Base-by-base conservation (phyloP, 2,329 filamentous ascomycete species). In the Pyricularia sp. region DNA sequence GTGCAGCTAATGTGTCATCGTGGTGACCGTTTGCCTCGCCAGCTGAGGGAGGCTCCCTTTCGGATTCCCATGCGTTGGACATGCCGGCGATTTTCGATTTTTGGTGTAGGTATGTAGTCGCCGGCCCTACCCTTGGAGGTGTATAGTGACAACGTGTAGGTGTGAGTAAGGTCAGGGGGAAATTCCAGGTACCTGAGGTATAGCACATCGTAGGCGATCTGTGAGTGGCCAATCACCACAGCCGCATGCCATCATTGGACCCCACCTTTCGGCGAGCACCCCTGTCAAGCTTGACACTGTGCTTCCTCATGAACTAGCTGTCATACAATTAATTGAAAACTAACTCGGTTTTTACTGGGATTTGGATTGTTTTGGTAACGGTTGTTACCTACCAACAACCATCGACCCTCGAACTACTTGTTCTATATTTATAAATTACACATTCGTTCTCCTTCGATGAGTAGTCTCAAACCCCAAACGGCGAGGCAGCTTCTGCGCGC, bases 51-150 rank as follows among this genome's bases (percentile, higher is more conserved):
- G 65, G 36, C 7, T 67, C 65, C 25, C 11, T n/a, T 26, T 50
- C 20, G 26, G 65, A 67, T 67, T 58, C 65, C 65, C 65, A 67
- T 17, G 33, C 65, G 26, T 50, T 58, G 36, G 65, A 67, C 65
- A 67, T 67, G 65, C 65, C 65, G 42, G 65, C 59, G 59, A 30
- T 63, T 20, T 63, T 63, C 28, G 25, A 30, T 30, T 28, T 50
- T 28, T 11, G 26, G 25, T 17, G 14, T 28, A 63, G 25, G 59
- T 28, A 30, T 63, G 59, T 14, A 17, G 59, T 30, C 26, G 59
- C 59, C 59, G 59, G 59, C 59, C 23, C 23, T 63, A 20, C 28
- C 59, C 59, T n/a, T 25, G 25, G 25, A 20, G 28, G 59, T 63
- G 23, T 25, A 26, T 17, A 26, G 23, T 20, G 59, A 63, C 59